Percentiles rank a stretch among this genome's conserved stretches.
These are phyloP conservation scores for Sechiopsis laciniata DNA, from an alignment of 306 rosid genomes.

Conservation along the genomic window DNA sequence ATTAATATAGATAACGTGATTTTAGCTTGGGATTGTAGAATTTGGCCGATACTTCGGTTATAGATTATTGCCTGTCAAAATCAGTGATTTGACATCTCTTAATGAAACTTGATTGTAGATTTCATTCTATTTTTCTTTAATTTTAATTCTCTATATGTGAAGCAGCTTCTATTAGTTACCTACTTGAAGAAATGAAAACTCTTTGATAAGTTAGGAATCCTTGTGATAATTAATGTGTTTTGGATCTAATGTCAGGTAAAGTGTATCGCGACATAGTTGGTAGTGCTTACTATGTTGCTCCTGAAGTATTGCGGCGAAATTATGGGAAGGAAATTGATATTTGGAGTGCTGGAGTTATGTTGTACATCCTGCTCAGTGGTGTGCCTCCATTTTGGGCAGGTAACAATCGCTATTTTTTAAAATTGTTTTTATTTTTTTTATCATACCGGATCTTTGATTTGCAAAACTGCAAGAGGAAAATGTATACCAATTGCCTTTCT, in stretches of 20 bases:
- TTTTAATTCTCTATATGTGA: not conserved
- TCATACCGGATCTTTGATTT: constrained; percentile 16
- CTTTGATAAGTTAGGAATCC: not conserved
- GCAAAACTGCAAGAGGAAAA: not conserved
- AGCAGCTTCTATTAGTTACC: not conserved
- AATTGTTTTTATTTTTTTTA: too few species aligned
- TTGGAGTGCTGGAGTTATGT: constrained; percentile 96
- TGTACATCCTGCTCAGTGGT: constrained; percentile 85
- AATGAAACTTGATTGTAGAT: not conserved
- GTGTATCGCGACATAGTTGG: constrained; percentile 82
- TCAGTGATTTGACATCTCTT: constrained; percentile 7
- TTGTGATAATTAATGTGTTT: constrained; percentile 3
- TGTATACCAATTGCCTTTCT: constrained; percentile 8
- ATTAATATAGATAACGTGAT: not conserved
- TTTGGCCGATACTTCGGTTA: not conserved
- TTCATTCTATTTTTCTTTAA: constrained; percentile 6
- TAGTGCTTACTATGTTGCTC: constrained; percentile 92
- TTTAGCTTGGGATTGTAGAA: not conserved
- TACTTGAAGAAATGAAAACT: not conserved
- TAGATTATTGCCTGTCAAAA: not conserved
- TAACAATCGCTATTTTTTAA: too few species aligned
- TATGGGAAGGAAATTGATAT: constrained; percentile 88
- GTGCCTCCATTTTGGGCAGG: constrained; percentile 99
- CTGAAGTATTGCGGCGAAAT: constrained; percentile 70
- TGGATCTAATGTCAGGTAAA: constrained; percentile 50